Conservation (phyloP, 2,329 filamentous ascomycete genomes). For the Leptographium procerum region DNA sequence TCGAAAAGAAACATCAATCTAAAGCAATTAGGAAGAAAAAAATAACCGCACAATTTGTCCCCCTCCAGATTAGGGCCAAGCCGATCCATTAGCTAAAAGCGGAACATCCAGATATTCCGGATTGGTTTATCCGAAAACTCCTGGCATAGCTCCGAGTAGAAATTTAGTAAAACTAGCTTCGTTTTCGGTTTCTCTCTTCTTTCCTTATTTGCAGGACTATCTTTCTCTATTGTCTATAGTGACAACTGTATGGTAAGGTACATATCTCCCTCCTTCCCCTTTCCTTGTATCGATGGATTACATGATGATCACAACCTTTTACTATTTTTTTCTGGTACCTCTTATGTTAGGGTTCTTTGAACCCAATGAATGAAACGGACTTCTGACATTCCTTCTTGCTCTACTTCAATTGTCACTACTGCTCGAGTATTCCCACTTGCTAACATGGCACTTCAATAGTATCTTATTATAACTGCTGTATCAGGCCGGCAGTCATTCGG, state of each 20-base stretch:
- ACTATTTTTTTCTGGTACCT: conserved; percentile 83
- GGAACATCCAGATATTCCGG: neutral
- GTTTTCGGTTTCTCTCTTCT: neutral
- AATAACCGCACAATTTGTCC: neutral
- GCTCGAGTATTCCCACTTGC: neutral
- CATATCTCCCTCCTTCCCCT: neutral
- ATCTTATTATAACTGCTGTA: neutral
- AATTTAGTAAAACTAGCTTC: neutral
- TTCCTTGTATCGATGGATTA: neutral
- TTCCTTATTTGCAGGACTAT: neutral
- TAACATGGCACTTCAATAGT: neutral
- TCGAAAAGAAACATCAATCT: neutral
- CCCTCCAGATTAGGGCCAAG: neutral
- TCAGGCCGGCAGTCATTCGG: too few species aligned
- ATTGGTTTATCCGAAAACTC: neutral
- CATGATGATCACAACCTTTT: conserved; percentile 63
- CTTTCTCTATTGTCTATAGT: neutral
- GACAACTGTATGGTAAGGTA: neutral
- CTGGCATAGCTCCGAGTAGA: too few species aligned
- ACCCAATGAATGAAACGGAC: conserved; percentile 74
- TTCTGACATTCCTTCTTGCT: conserved; percentile 49
- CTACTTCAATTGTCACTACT: neutral
- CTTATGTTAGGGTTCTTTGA: conserved; percentile 71
- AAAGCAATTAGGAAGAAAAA: neutral
- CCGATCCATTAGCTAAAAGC: too few species aligned